Evolutionary conservation across 2,329 filamentous ascomycete genomes (phyloP), one percentile per base, ranked within the genome.

Genomic region (Fusarium metavorans): DNA sequence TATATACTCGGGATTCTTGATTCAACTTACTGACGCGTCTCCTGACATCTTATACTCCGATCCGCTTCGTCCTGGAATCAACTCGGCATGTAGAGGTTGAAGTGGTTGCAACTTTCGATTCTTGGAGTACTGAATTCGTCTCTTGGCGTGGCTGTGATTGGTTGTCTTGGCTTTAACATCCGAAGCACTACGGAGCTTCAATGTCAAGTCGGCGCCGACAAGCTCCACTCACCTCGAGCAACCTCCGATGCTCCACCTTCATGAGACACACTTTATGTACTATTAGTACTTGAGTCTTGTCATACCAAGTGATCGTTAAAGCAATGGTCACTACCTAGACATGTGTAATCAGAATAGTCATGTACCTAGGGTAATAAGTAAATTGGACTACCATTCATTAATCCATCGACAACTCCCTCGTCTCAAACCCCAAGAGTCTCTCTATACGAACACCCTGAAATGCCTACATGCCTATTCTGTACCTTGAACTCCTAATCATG

Each of bases 141-240:
- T 20, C 16, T n/a, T 56, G 60, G 39, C 59, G 11, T 32, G 9
- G 14, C 18, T 66, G 65, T 75, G 58, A 79, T 79, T 79, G 77
- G 77, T n/a, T 58, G 34, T 37, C n/a, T n/a, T 14, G 16, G 20
- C 25, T 45, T 45, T 60, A 73, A 71, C 45, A 71, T 78, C 77
- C 75, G 75, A 76, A 58, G 30, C 20, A 14, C 35, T 63, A 72
- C 77, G 77, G 72, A 64, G 32, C 41, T 67, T 72, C n/a, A 23
- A 43, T 43, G 50, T 23, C 37, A 32, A 52, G 25, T 52, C n/a
- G 41, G 68, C 61, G 57, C 60, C 39, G 56, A 30, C 20, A 30
- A 34, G 56, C 70, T 58, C 74, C 74, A 65, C 74, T 18, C 56
- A 13, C 27, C 48, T n/a, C 14, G 18, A 23, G 34, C 25, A 35